Evolutionary conservation across 2,329 filamentous ascomycete genomes (phyloP), one percentile per base, ranked within the genome.

Genomic region (Passalora sequoiae): DNA sequence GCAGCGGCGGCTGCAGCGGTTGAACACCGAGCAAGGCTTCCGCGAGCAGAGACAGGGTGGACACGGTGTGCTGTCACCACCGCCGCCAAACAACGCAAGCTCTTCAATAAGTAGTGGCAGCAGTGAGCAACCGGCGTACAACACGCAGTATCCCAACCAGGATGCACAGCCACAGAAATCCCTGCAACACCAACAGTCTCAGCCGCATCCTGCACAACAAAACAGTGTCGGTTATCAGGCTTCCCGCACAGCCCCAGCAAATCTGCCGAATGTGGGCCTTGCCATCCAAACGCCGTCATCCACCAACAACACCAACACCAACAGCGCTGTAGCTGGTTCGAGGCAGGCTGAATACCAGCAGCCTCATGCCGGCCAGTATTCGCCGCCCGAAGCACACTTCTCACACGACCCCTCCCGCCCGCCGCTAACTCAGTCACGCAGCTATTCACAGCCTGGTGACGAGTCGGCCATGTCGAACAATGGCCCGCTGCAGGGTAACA

Each of bases 21-120:
- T 64, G 46, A 63, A 64, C 43, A 66, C 63, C 44, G 63, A 66
- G 60, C 60, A 63, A 47, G 61, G 59, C 49, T 66, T 66, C 50
- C 55, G 63, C 33, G 62, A 65, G 51, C 61, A 64, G 53, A 55
- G 63, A 30, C 60, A 63, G 46, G 60, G 58, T 40, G 57, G 56
- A 15, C 46, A 50, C 31, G 46, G 48, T 15, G 46, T 45, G 50
- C 54, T 43, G 46, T 51, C 31, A 21, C 49, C 38, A 51, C 49
- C 47, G 50, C 20, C 24, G 33, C 19, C 19, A 15, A 55, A 24
- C 44, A 51, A 16, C 28, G 38, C 38, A 22, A 28, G 25, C 43
- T 38, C 37, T 22, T 37, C 47, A 46, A 44, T 43, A 48, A 43
- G 35, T 40, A 37, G 32, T 29, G 24, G 36, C 46, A 43, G 42